Percentiles rank a stretch among this genome's conserved stretches.
Evolutionary conservation across 2,329 filamentous ascomycete genomes (phyloP).

Genomic region (Nothophoma quercina): DNA sequence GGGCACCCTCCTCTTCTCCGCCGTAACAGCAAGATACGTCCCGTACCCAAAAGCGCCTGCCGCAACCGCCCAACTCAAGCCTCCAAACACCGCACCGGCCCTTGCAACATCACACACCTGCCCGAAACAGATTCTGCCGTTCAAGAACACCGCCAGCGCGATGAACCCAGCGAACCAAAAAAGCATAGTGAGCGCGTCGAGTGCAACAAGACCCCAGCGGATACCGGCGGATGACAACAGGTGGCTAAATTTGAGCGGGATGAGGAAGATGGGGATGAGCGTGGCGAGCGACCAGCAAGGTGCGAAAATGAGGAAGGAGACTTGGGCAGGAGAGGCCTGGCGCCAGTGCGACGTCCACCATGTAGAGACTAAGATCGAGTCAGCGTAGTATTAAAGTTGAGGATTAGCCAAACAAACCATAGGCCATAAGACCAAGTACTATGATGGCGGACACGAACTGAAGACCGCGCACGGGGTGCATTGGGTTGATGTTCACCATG

Average conservation of each 20-base stretch:
- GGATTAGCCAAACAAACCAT: conserved; percentile 61
- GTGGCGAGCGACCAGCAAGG: conserved; percentile 74
- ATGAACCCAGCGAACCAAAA: conserved; percentile 93
- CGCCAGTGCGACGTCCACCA: conserved; percentile 62
- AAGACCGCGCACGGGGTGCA: conserved; percentile 69
- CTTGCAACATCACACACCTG: conserved; percentile 67
- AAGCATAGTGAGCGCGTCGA: conserved; percentile 77
- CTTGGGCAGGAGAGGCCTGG: conserved; percentile 61
- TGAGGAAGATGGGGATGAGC: conserved; percentile 72
- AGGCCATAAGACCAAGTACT: conserved; percentile 76
- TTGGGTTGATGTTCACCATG: conserved; percentile 54
- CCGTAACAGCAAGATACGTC: conserved; percentile 44
- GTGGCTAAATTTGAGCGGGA: conserved; percentile 65
- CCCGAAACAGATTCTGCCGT: conserved; percentile 63
- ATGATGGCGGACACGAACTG: conserved; percentile 75
- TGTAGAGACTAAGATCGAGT: conserved; percentile 60
- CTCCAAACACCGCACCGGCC: conserved; percentile 71
- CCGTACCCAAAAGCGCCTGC: conserved; percentile 51
- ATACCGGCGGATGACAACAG: conserved; percentile 61
- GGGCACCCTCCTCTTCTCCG: conserved; percentile 18
- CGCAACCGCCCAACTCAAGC: conserved; percentile 65
- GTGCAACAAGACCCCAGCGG: conserved; percentile 63
- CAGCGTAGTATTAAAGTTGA: conserved; percentile 2
- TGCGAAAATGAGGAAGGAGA: conserved; percentile 83
- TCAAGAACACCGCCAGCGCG: conserved; percentile 72